Evolutionary conservation across 75 land plant species (phyloP).

Genomic region (Gnetum montanum): DNA sequence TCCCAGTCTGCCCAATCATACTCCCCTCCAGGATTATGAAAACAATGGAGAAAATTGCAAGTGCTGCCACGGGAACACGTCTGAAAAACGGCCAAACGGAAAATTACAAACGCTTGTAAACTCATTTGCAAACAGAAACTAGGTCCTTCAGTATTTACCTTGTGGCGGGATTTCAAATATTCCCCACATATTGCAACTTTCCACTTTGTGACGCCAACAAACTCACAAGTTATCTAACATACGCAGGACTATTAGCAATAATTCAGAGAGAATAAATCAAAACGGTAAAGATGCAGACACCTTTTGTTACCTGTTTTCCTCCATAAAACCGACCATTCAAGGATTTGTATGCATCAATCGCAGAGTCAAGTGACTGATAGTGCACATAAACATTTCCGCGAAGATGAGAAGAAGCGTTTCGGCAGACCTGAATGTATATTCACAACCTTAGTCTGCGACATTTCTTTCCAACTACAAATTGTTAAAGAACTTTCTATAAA

Average conservation of each 20-base stretch:
- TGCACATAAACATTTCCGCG: conserved; percentile 98
- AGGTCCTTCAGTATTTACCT: conserved; percentile 30
- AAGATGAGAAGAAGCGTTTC: conserved; percentile 82
- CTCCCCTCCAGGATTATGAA: conserved; percentile 89
- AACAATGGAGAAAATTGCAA: conserved; percentile 95
- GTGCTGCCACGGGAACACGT: conserved; percentile 82
- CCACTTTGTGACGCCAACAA: conserved; percentile 79
- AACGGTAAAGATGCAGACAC: too few species aligned
- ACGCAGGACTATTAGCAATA: not conserved
- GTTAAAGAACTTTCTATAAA: too few species aligned
- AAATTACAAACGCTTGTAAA: too few species aligned
- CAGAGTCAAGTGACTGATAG: conserved; percentile 65
- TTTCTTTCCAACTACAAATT: too few species aligned
- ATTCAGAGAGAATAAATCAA: not conserved
- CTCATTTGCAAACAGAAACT: not conserved
- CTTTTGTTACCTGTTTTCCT: conserved; percentile 95
- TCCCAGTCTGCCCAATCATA: conserved; percentile 99
- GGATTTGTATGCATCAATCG: conserved; percentile 66
- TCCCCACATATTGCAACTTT: conserved; percentile 93
- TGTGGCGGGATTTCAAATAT: conserved; percentile 70
- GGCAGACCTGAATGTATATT: conserved; percentile 72
- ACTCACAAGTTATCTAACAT: conserved; percentile 73
- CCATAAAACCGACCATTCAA: conserved; percentile 93
- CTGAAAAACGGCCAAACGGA: conserved; percentile 22
- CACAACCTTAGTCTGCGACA: not conserved